Base-by-base conservation (phyloP, 202 grass and related monocot species). In the Elaeis oleifera region DNA sequence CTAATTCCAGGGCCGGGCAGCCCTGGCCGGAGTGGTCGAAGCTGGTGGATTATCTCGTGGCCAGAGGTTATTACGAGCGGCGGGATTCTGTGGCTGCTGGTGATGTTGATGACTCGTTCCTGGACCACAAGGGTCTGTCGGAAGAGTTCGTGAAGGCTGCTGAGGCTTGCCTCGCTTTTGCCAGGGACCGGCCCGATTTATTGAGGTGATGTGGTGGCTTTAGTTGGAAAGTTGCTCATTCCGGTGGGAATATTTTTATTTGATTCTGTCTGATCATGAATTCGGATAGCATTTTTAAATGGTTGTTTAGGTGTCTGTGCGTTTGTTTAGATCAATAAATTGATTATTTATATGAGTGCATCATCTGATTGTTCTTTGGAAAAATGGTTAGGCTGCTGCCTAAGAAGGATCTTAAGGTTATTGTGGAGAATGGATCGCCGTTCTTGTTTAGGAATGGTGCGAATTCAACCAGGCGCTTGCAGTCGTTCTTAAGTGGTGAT, bases 361-460 rank as follows among this genome's bases (percentile, higher is more conserved):
- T 39, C 36, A 39, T 39, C 36, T 39, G 36, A 39, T 39, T 39
- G 11, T 39, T 39, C 36, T 39, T 39, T 39, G 36, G 8, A 39
- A 39, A 11, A 11, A 11, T 39, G 36, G 5, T 17, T 74, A 97
- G 94, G 78, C 81, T 66, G 22, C 71, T 99, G 24, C 65, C 74
- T 13, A 92, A 69, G 75, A 78, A 86, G 57, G 88, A 92, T 69
- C 62, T 99, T 23, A 65, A 76, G 74, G 73, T 89, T 56, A 58
- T 99, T 58, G 80, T 89, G 54, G 63, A 74, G 60, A 99, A 77
- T 20, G 64, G 19, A 14, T 71, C 74, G 14, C 88, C 94, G 1
- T 55, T 72, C 57, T 58, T 99, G 55, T 99, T 99, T 79, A 99
- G 58, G 67, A 76, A 86, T 27, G 78, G 85, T 62, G 85, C 81